phyloP scores from a whole-genome alignment of 306 rosid genomes.

The Sechiopsis laciniata region DNA sequence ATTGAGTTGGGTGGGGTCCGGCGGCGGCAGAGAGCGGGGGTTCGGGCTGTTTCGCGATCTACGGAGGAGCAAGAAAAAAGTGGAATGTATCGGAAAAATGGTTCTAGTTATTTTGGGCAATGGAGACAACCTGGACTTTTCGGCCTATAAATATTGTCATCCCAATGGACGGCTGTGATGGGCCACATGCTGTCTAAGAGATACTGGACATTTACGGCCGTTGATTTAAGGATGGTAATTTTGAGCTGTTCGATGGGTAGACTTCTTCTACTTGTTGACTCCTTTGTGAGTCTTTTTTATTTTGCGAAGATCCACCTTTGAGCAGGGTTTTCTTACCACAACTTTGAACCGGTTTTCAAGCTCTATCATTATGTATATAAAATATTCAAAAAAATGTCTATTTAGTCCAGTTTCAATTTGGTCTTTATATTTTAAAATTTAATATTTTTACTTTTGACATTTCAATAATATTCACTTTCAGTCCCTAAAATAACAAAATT shows the following conservation, averaged over 20 bases:
- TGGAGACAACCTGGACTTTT: constrained; percentile 22
- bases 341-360: no score
- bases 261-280: constrained; percentile 18
- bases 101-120: constrained; percentile 23
- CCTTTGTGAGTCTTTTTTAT: not conserved
- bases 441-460: no score
- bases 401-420: no score
- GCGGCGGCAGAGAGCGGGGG: not conserved
- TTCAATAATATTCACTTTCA: no score
- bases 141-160: constrained; percentile 11
- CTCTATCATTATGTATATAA: no score
- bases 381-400: no score
- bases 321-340: not conserved
- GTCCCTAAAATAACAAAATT: no score
- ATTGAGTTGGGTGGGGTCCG: not conserved
- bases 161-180: constrained; percentile 22
- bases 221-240: not conserved
- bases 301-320: constrained; percentile 17
- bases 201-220: not conserved
- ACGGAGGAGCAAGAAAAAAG: not conserved
- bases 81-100: constrained; percentile 13
- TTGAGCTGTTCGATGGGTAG: not conserved
- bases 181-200: constrained; percentile 7
- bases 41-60: constrained; percentile 16
- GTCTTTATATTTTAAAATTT: no score